Base-by-base conservation (phyloP, 2,329 filamentous ascomycete species). In the Verticillium isaacii region DNA sequence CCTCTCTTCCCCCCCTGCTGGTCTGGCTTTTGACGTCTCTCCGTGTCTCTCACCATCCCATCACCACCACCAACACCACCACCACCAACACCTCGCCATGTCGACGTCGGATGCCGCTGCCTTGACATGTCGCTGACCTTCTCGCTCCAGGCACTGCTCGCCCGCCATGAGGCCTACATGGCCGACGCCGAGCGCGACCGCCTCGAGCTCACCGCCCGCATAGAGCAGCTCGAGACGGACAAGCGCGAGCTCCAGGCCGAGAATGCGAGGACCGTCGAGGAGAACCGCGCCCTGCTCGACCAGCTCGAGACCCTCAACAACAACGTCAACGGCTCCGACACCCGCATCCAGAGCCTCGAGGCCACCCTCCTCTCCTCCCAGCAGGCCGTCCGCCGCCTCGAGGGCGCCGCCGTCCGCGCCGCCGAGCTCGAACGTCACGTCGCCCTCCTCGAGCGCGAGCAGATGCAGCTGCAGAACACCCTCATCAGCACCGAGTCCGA, bases 101-200 rank as follows among this genome's bases (percentile, higher is more conserved):
- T 19, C 36, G 58, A 32, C 19, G 5, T 36, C 9, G 41, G 29
- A 50, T 50, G 45, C 37, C 14, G 41, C 34, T 39, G 59, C 58
- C 62, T 54, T 64, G 65, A 71, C 63, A 80, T 82, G 67, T 83
- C 83, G 78, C 90, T 96, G 77, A 96, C 87, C 60, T 90, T 86
- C 77, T 80, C 84, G 60, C 76, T 89, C 63, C 88, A 98, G 95
- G 93, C 93, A 63, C 83, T 99, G 61, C 86, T 99, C 52, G 87
- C 90, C 66, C 90, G 94, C 70, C 93, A 99, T 84, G 93, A 98
- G 80, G 88, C 91, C 63, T 97, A 96, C 77, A 94, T 97, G 83
- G 89, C 89, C 68, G 92, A 97, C 74, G 92, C 93, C 63, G 93
- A 97, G 80, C 87, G 88, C 68, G 93, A 97, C 73, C 90, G 93